These are phyloP conservation scores for Mollisia scopiformis DNA, from an alignment of 2,329 filamentous ascomycete species.

Conservation along the genomic window DNA sequence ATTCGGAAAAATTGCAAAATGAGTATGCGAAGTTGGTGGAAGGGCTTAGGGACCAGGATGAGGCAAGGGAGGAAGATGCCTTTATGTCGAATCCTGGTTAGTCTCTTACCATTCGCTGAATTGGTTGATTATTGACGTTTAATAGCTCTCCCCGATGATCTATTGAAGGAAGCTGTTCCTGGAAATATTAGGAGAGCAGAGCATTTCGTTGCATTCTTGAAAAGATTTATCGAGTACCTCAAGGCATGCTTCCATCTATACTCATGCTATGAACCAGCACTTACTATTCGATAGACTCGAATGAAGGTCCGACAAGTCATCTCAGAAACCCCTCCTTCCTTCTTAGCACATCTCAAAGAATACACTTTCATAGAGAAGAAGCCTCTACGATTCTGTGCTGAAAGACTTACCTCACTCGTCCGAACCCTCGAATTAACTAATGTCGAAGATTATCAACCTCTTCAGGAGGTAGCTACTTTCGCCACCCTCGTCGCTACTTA, in stretches of 20 bases:
- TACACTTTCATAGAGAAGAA: conserved; percentile 98
- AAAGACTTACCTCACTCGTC: conserved; percentile 91
- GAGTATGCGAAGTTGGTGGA: conserved; percentile 97
- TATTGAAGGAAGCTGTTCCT: conserved; percentile 93
- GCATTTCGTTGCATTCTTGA: conserved; percentile 93
- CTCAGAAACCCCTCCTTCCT: conserved; percentile 93
- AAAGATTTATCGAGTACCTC: conserved; percentile 96
- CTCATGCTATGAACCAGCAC: not conserved
- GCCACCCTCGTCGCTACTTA: conserved; percentile 96
- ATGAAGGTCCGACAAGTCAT: conserved; percentile 99
- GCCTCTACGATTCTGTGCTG: conserved; percentile 90
- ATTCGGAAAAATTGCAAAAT: conserved; percentile 90
- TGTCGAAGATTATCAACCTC: conserved; percentile 95
- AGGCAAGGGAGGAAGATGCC: conserved; percentile 88
- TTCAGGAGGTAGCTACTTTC: conserved; percentile 97
- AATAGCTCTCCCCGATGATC: conserved; percentile 85
- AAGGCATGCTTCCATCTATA: conserved; percentile 52
- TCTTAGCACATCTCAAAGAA: conserved; percentile 89
- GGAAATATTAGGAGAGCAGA: conserved; percentile 96
- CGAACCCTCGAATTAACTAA: conserved; percentile 94
- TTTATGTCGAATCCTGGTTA: conserved; percentile 89
- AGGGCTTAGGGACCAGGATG: conserved; percentile 83
- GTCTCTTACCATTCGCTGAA: not conserved
- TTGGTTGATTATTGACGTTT: conserved; percentile 14
- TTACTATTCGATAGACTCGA: conserved; percentile 63